Conservation (phyloP, 805 yeast genomes). For the Monosporozyma servazzii region DNA sequence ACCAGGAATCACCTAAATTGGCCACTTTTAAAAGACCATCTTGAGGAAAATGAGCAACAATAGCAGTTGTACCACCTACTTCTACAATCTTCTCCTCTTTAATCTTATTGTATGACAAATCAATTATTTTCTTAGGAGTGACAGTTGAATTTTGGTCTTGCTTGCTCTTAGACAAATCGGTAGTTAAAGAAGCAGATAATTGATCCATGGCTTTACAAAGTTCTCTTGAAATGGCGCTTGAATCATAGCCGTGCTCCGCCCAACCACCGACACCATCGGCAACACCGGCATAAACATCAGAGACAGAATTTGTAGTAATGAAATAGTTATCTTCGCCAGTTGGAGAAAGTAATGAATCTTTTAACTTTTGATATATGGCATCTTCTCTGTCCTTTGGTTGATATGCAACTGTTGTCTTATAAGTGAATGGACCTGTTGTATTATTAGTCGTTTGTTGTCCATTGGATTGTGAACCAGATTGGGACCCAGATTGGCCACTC, state of each 20-base stretch:
- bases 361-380: slow-evolving; percentile 31
- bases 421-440: slow-evolving; percentile 29
- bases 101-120: slow-evolving; percentile 47
- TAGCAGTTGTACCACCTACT: slow-evolving; percentile 92
- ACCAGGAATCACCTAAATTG: slow-evolving; percentile 93
- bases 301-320: slow-evolving; percentile 28
- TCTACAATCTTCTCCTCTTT: slow-evolving; percentile 48
- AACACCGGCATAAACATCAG: slow-evolving; percentile 55
- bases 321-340: slow-evolving; percentile 75
- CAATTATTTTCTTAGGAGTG: slow-evolving; percentile 42
- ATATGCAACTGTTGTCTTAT: slow-evolving; percentile 57
- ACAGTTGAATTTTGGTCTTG: neutral
- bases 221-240: slow-evolving; percentile 78
- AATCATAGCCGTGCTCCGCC: slow-evolving; percentile 86
- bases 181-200: slow-evolving; percentile 6
- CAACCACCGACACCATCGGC: slow-evolving; percentile 99
- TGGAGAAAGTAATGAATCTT: slow-evolving; percentile 40
- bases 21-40: slow-evolving; percentile 51
- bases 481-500: neutral
- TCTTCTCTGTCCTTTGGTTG: slow-evolving; percentile 65
- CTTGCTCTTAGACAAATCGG: neutral
- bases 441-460: slow-evolving; percentile 1
- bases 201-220: slow-evolving; percentile 50
- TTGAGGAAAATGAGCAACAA: slow-evolving; percentile 60
- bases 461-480: neutral